phyloP scores from a whole-genome alignment of 73 alveolate species.

The Durusdinium trenchii region DNA sequence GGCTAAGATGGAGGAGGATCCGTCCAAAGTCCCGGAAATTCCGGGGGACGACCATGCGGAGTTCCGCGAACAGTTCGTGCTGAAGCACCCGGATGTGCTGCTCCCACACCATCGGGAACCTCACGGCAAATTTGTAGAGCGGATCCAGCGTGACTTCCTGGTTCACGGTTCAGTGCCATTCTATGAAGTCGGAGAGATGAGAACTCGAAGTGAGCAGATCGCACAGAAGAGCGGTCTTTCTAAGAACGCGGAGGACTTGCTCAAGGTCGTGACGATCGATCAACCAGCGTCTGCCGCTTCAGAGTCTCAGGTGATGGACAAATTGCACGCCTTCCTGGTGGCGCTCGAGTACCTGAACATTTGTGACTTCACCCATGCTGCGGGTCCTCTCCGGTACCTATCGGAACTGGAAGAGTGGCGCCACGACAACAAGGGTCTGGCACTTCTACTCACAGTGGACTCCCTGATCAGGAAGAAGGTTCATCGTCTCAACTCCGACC shows the following conservation, averaged over 20 bases:
- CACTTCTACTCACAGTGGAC: too few species aligned
- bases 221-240: too few species aligned
- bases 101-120: neutral
- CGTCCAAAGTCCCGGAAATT: too few species aligned
- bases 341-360: too few species aligned
- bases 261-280: neutral
- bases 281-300: neutral
- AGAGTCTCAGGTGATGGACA: neutral
- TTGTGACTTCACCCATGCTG: neutral
- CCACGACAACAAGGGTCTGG: too few species aligned
- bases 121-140: slow-evolving; percentile 12
- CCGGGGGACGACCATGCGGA: neutral
- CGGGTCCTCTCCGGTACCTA: neutral
- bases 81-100: neutral
- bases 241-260: neutral
- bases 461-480: too few species aligned
- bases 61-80: neutral
- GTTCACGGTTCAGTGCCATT: neutral
- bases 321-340: neutral
- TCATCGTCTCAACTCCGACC: neutral
- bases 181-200: neutral
- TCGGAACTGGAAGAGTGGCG: too few species aligned
- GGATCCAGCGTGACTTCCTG: neutral
- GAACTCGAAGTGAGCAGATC: neutral
- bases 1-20: neutral